Evolutionary conservation across 306 rosid genomes (phyloP), one percentile per base, ranked within the genome.

Genomic region (Phaseolus lunatus): DNA sequence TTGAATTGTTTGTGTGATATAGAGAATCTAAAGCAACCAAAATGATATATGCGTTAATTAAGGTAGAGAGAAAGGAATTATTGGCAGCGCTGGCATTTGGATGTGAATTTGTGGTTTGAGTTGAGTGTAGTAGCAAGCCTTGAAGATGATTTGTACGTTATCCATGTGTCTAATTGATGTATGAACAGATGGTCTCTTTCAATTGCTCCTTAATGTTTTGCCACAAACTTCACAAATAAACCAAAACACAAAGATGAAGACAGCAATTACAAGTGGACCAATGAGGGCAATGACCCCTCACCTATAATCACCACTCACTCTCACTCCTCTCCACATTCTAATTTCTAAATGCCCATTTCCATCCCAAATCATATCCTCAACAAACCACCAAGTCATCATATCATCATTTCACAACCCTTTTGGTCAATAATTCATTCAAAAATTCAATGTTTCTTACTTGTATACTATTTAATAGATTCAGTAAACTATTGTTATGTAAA

Each of bases 231-330:
- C 33, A 56, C 29, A 5, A 5, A 58, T 15, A 59, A 59, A 27
- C 35, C 6, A 26, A 66, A 80, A 53, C n/a, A 59, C 15, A 43
- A 43, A 12, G 3, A 59, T 23, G 1, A 50, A 61, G 43, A 45
- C 19, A 43, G 10, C 71, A 22, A 29, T 29, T 24, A 81, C 87
- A 87, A 61, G 81, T 84, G 89, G 81, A 76, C 82, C 83, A 84
- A 86, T 64, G 26, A 50, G 39, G 23, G 4, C 3, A 0, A 7
- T 63, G 49, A 87, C 88, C 53, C 71, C 14, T 80, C 77, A 84
- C 83, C 90, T 85, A 85, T 63, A 61, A 72, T 71, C 70, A 85
- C 86, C 53, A n/a, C n/a, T n/a, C n/a, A n/a, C n/a, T n/a, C n/a
- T n/a, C n/a, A n/a, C n/a, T n/a, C n/a, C n/a, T n/a, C n/a, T n/a